A percentile compares a stretch with the other conserved stretches of the same genome.
These are phyloP conservation scores for Colletotrichum eleusines DNA, from an alignment of 2,329 filamentous ascomycete species.

Conservation along the genomic window DNA sequence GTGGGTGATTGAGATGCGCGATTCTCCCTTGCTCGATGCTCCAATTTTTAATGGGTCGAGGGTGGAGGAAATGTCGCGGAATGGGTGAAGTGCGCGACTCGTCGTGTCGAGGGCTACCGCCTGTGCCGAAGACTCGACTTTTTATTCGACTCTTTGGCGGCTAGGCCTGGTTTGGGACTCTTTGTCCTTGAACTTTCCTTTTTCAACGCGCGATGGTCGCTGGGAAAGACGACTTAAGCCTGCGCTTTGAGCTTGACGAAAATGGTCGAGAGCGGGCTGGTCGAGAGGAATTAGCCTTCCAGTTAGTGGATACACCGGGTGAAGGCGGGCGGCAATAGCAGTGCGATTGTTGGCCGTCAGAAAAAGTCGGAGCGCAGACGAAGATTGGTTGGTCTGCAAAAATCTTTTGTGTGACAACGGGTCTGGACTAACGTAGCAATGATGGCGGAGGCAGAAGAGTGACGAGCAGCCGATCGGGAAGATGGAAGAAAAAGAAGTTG, in stretches of 20 bases:
- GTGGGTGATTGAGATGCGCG: slow-evolving; percentile 33
- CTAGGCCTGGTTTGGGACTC: slow-evolving; percentile 22
- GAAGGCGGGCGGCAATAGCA: slow-evolving; percentile 17
- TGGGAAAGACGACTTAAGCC: slow-evolving; percentile 26
- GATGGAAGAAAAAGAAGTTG: neutral
- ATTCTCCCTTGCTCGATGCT: slow-evolving; percentile 39
- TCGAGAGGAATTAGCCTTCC: slow-evolving; percentile 27
- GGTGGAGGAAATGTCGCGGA: slow-evolving; percentile 29
- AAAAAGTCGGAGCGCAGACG: slow-evolving; percentile 31
- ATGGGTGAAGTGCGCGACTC: slow-evolving; percentile 14
- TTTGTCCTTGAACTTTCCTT: slow-evolving; percentile 31
- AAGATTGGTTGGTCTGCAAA: slow-evolving; percentile 31
- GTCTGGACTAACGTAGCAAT: slow-evolving; percentile 1
- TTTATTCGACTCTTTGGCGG: slow-evolving; percentile 1
- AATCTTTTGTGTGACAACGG: slow-evolving; percentile 23
- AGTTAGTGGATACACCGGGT: slow-evolving; percentile 20
- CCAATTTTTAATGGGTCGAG: slow-evolving; percentile 36
- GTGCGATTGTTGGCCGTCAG: slow-evolving; percentile 23
- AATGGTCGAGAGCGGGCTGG: slow-evolving; percentile 41
- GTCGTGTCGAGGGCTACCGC: slow-evolving; percentile 22
- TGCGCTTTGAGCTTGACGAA: slow-evolving; percentile 40
- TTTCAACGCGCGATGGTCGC: slow-evolving; percentile 4
- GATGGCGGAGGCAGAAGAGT: neutral
- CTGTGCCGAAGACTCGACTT: slow-evolving; percentile 22
- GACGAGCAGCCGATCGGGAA: neutral